Evolutionary conservation across 306 rosid species (phyloP).

Genomic region (Ammopiptanthus mongolicus): DNA sequence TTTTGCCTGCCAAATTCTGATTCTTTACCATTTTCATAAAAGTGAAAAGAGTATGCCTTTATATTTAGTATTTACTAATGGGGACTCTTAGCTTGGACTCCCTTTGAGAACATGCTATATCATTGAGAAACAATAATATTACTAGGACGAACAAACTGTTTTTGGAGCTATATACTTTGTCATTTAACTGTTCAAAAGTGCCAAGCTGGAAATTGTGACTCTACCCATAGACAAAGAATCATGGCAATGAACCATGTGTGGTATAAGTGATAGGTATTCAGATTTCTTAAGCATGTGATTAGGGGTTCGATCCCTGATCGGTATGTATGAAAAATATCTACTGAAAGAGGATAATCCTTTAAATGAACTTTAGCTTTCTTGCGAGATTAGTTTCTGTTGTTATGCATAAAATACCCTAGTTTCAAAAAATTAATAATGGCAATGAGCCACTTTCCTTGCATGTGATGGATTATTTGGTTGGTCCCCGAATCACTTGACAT

Average conservation of each 20-base stretch:
- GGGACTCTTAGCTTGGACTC: slow-evolving; percentile 1
- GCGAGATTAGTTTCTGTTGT: too few species aligned
- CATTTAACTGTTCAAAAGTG: not conserved
- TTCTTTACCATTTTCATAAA: not conserved
- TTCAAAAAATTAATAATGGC: too few species aligned
- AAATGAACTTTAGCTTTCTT: too few species aligned
- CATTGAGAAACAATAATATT: slow-evolving; percentile 6
- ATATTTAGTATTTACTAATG: not conserved
- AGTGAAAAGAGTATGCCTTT: not conserved
- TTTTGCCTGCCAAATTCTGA: not conserved
- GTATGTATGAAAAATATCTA: too few species aligned
- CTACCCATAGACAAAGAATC: not conserved
- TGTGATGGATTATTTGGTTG: not conserved
- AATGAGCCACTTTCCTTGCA: not conserved
- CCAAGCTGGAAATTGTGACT: slow-evolving; percentile 15
- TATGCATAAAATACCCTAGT: too few species aligned
- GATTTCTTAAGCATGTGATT: too few species aligned
- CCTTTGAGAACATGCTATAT: not conserved
- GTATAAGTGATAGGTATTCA: too few species aligned
- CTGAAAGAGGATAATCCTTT: too few species aligned
- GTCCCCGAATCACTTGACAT: not conserved
- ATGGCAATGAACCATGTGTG: too few species aligned
- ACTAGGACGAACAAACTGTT: not conserved
- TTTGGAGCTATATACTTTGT: slow-evolving; percentile 13
- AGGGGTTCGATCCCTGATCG: too few species aligned